Base-by-base conservation (phyloP, 2,329 filamentous ascomycete genomes). In the Westerdykella sp. region DNA sequence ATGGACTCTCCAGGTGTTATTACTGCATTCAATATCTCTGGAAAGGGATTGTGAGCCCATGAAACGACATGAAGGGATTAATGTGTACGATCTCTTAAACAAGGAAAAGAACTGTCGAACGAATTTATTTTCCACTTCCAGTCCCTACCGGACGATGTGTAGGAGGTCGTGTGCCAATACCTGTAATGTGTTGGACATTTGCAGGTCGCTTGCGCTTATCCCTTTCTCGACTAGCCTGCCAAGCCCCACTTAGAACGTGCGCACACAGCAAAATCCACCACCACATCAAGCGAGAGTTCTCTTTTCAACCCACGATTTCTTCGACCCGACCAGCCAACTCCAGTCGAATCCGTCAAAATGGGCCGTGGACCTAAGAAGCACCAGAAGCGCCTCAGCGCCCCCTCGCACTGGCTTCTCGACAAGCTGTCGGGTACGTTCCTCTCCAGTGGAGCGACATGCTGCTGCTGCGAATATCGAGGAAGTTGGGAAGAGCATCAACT, bases 341-440 rank as follows among this genome's bases (percentile, higher is more conserved):
- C 55, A 55, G 49, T 65, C 57, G 57, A 69, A 42, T 53, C 65
- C 68, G 70, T 63, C 62, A 82, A 69, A 65, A 83, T 83, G 79
- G 78, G 76, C 69, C 76, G 79, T 71, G 80, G 80, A 79, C 79
- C 76, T 73, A 94, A 93, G 83, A 96, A 96, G 86, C 93, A 98
- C 79, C 91, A 97, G 78, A 97, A 98, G 90, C 90, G 93, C 81
- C 83, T 97, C 73, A 93, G 87, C 78, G 93, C 93, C 73, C 93
- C 93, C 72, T 94, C 87, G 74, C 93, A 97, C 85, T 98, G 93
- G 93, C 87, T 98, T 73, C 81, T 98, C 74, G 93, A 98, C 87
- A 98, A 98, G 78, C 83, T 98, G 72, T 95, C 89, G 75, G 93
- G 93, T 66, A 60, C 40, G 59, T 47, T 39, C 37, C 21, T 22